A percentile compares a stretch with the other conserved stretches of the same genome.
Evolutionary conservation across 345 rosid species (phyloP).

Genomic region (Lepidium didymum): DNA sequence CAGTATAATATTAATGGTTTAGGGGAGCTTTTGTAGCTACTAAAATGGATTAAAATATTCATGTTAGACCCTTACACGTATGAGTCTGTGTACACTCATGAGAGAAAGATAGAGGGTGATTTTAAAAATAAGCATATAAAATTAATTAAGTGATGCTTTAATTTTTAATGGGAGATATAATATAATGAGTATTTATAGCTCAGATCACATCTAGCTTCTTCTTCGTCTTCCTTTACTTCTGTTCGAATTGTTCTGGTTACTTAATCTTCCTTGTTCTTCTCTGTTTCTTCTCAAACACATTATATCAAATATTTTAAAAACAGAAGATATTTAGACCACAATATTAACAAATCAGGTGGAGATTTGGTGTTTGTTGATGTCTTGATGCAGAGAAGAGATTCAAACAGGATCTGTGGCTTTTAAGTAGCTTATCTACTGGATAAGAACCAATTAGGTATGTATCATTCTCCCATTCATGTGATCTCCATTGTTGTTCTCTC

Average conservation of each 20-base stretch:
- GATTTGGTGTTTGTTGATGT: background rate
- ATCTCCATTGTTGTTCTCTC: background rate
- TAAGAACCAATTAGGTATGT: conserved; percentile 18
- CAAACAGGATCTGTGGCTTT: background rate
- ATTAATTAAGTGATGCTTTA: background rate
- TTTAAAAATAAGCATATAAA: conserved; percentile 15
- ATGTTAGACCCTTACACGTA: background rate
- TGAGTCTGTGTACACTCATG: background rate
- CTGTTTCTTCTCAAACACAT: background rate
- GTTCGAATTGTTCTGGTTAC: background rate
- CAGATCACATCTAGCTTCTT: conserved; percentile 18
- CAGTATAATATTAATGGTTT: background rate
- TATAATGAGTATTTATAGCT: conserved; percentile 10
- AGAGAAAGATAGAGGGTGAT: background rate
- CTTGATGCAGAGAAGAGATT: background rate
- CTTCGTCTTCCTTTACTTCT: background rate
- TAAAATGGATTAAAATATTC: conserved; percentile 3
- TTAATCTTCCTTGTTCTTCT: background rate
- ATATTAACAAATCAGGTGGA: background rate
- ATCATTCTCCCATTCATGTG: background rate
- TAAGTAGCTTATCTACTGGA: background rate
- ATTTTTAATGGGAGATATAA: conserved; percentile 5
- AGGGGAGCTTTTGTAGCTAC: background rate
- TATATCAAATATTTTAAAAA: background rate
- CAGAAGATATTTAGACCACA: background rate